These are phyloP conservation scores for Fabrea salina DNA, from an alignment of 169 alveolate genomes.

Conservation along the genomic window DNA sequence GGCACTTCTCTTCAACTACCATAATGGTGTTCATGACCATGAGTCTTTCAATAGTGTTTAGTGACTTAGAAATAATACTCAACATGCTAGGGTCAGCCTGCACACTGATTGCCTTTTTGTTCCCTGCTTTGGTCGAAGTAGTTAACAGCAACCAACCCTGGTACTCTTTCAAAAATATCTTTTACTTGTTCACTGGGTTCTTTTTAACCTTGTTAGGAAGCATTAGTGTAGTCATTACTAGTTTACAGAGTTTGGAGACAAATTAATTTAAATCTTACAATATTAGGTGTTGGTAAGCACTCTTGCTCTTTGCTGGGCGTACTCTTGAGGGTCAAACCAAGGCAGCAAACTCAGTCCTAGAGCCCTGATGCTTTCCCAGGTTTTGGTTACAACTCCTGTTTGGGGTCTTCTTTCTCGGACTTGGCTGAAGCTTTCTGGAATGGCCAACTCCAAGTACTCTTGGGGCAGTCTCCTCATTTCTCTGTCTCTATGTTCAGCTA, in stretches of 20 bases:
- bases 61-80: neutral
- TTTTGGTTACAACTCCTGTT: neutral
- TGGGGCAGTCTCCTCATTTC: neutral
- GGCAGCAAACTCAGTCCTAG: neutral
- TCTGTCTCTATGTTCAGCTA: neutral
- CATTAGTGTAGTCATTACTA: too few species aligned
- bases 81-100: slow-evolving; percentile 19
- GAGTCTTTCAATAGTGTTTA: neutral
- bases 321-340: slow-evolving; percentile 20
- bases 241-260: too few species aligned
- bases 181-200: too few species aligned
- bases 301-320: neutral
- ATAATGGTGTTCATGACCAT: neutral
- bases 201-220: too few species aligned
- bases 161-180: too few species aligned
- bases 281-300: too few species aligned
- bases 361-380: neutral
- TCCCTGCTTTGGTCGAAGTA: slow-evolving; percentile 5
- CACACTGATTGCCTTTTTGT: neutral
- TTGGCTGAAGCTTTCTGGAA: neutral
- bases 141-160: neutral
- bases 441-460: neutral
- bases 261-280: too few species aligned
- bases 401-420: neutral
- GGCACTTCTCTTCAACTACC: too few species aligned